These are phyloP conservation scores for Lathyrus tuberosus DNA, from an alignment of 306 rosid species.

Conservation along the genomic window DNA sequence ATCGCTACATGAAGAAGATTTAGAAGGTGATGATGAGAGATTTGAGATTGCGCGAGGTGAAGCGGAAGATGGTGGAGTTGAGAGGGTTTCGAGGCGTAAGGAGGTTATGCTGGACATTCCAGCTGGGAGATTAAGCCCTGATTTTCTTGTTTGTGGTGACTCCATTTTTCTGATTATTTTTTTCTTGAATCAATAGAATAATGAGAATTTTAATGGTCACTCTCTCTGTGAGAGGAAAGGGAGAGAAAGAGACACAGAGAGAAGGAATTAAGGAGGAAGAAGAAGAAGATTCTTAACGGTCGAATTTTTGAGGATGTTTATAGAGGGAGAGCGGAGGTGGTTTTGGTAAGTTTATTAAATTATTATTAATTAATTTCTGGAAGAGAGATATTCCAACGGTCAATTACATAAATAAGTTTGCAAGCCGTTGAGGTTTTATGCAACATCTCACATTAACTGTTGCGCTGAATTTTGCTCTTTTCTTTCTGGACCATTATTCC, in stretches of 20 bases:
- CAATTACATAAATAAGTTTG: slow-evolving; percentile 3
- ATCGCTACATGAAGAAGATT: slow-evolving; percentile 74
- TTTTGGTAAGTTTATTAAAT: neutral
- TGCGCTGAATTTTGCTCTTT: no score
- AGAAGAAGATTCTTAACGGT: slow-evolving; percentile 28
- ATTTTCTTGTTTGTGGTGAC: slow-evolving; percentile 56
- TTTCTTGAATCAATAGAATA: neutral
- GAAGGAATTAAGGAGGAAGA: neutral
- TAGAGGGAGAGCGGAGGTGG: slow-evolving; percentile 15
- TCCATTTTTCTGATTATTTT: slow-evolving; percentile 55
- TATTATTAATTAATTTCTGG: neutral
- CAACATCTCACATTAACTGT: neutral
- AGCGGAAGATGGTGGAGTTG: slow-evolving; percentile 38
- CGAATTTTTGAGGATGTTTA: slow-evolving; percentile 8
- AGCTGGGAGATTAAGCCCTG: slow-evolving; percentile 81
- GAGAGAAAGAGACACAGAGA: neutral
- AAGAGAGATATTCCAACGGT: slow-evolving; percentile 34
- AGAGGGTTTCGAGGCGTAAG: slow-evolving; percentile 63
- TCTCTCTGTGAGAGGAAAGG: slow-evolving; percentile 2
- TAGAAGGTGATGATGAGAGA: slow-evolving; percentile 66
- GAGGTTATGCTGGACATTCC: slow-evolving; percentile 74
- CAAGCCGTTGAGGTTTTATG: slow-evolving; percentile 19
- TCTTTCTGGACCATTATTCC: no score
- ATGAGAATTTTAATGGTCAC: neutral
- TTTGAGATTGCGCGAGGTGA: slow-evolving; percentile 59